phyloP scores from a whole-genome alignment of 148 eudicot genomes.

The Rheum nobile region DNA sequence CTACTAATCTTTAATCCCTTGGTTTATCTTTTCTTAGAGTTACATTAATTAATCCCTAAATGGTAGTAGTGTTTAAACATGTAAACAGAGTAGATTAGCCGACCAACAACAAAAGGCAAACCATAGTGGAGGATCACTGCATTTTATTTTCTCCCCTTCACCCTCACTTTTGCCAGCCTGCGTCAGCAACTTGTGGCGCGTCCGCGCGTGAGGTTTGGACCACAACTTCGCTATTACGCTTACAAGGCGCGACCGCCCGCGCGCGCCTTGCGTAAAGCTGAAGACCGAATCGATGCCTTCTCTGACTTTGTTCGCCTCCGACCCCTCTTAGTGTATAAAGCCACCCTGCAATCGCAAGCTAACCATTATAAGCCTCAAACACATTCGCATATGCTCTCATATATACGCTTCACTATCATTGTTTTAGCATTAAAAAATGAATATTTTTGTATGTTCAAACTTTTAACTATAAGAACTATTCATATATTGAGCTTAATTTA shows the following conservation, averaged over 20 bases:
- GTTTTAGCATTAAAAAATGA: too few species aligned
- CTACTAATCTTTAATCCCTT: neutral
- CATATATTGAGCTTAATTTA: too few species aligned
- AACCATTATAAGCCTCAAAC: neutral
- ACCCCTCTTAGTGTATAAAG: neutral
- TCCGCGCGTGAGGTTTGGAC: neutral
- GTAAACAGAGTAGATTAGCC: too few species aligned
- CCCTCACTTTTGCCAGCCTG: neutral
- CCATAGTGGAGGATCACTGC: conserved; percentile 8
- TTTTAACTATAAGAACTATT: too few species aligned
- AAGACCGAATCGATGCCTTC: neutral
- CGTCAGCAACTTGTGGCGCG: conserved; percentile 3
- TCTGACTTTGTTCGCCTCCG: neutral
- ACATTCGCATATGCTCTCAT: neutral
- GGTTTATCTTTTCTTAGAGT: neutral
- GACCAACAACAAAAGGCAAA: conserved; percentile 6
- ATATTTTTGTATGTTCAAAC: too few species aligned
- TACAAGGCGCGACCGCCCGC: neutral
- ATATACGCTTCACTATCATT: neutral
- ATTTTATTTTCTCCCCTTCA: neutral
- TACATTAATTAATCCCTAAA: too few species aligned
- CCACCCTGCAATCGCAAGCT: neutral
- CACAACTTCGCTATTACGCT: neutral
- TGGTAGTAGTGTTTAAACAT: too few species aligned
- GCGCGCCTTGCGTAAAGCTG: neutral